A percentile compares a stretch with the other conserved stretches of the same genome.
Evolutionary conservation across 169 alveolate species (phyloP).

Genomic region (Cystoisospora suis): DNA sequence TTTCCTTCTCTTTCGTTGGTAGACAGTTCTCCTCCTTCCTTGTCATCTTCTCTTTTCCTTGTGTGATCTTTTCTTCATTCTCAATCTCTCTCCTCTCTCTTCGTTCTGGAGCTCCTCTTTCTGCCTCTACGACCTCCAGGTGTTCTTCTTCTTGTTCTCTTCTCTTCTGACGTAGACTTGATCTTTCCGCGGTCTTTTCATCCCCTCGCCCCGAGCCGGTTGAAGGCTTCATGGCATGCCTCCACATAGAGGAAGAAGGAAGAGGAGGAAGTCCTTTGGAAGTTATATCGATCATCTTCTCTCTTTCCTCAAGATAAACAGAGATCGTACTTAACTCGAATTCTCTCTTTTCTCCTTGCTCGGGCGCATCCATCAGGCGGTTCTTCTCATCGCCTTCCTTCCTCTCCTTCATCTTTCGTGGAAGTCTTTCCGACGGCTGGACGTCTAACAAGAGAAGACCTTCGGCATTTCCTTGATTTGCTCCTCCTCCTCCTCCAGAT

Average conservation of each 20-base stretch:
- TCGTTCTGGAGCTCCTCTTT: not conserved
- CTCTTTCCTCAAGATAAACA: not conserved
- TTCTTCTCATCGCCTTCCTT: not conserved
- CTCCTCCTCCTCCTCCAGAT: no score
- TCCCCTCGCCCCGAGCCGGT: no score
- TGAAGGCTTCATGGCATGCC: no score
- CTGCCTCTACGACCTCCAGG: not conserved
- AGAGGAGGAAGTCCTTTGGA: not conserved
- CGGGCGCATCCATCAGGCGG: not conserved
- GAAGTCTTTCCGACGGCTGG: constrained; percentile 6
- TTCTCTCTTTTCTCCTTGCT: not conserved
- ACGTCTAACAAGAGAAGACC: no score
- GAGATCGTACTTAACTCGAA: not conserved
- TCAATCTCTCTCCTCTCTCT: not conserved
- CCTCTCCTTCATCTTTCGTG: not conserved
- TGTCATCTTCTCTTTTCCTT: not conserved
- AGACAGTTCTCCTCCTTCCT: not conserved
- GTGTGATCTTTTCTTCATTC: not conserved
- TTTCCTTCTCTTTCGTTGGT: not conserved
- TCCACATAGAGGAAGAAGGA: no score
- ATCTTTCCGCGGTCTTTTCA: no score
- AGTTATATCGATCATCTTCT: not conserved
- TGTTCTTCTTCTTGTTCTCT: no score
- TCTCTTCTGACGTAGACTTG: no score
- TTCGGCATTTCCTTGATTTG: no score